Evolutionary conservation across 2,329 filamentous ascomycete species (phyloP).

Genomic region (Cladophialophora chaetospira): DNA sequence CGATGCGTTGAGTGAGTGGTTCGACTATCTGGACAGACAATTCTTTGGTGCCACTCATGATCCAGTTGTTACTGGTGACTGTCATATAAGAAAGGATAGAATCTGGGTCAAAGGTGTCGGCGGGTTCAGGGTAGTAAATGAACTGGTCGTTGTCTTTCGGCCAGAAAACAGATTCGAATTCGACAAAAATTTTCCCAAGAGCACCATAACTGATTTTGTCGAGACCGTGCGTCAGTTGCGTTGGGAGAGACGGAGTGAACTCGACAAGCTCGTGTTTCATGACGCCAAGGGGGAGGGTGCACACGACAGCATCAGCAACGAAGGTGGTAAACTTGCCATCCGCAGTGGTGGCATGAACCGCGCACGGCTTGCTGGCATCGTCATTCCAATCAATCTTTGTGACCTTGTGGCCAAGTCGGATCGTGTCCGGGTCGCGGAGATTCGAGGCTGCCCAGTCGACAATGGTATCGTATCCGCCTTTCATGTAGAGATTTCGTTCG

Average conservation of each 20-base stretch:
- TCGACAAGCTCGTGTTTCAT: constrained; percentile 44
- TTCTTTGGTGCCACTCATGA: constrained; percentile 47
- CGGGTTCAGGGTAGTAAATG: constrained; percentile 47
- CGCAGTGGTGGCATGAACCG: constrained; percentile 31
- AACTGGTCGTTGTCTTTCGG: constrained; percentile 51
- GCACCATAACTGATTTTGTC: constrained; percentile 46
- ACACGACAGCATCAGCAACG: constrained; percentile 44
- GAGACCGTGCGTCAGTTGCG: constrained; percentile 41
- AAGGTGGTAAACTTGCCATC: constrained; percentile 20
- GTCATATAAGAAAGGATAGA: constrained; percentile 48
- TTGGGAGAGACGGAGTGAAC: constrained; percentile 44
- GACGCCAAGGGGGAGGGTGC: constrained; percentile 45
- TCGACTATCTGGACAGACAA: constrained; percentile 49
- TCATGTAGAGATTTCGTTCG: constrained; percentile 50
- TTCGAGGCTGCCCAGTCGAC: constrained; percentile 46
- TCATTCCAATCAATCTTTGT: constrained; percentile 44
- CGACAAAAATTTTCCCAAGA: constrained; percentile 48
- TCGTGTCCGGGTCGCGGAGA: constrained; percentile 40
- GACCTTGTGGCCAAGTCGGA: constrained; percentile 44
- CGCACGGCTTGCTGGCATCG: constrained; percentile 31
- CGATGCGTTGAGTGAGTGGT: constrained; percentile 48
- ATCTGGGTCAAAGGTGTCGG: constrained; percentile 39
- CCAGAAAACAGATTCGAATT: constrained; percentile 49
- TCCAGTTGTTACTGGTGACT: constrained; percentile 48
- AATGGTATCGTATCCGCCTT: constrained; percentile 49